These are phyloP conservation scores for Yamagishiella unicocca DNA, from an alignment of 139 green algal species.

Conservation along the genomic window DNA sequence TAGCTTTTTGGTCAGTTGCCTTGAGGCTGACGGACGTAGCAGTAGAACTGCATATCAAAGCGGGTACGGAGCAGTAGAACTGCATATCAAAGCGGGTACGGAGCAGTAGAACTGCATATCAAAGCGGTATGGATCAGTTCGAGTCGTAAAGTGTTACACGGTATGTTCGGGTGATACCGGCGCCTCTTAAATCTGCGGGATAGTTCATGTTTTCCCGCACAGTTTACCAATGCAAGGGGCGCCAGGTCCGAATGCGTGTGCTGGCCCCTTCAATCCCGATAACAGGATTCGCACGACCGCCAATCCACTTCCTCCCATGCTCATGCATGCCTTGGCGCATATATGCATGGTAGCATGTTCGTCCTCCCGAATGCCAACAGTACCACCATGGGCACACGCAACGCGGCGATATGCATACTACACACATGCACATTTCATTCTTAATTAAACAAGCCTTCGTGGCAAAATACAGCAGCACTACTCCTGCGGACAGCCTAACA, in stretches of 20 bases:
- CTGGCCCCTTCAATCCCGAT: not conserved
- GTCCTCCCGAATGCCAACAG: not conserved
- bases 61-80: too few species aligned
- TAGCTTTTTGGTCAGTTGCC: too few species aligned
- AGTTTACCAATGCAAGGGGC: too few species aligned
- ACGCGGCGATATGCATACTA: not conserved
- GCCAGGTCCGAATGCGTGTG: constrained; percentile 1
- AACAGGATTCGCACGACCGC: not conserved
- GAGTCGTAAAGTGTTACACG: not conserved
- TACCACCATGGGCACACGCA: not conserved
- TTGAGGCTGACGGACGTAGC: too few species aligned
- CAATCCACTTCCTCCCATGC: too few species aligned
- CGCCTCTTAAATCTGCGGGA: too few species aligned
- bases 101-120: too few species aligned
- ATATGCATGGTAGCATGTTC: constrained; percentile 21
- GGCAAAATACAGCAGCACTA: not conserved
- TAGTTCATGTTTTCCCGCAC: too few species aligned
- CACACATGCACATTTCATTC: not conserved
- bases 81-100: too few species aligned
- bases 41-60: too few species aligned
- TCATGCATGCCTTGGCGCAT: not conserved
- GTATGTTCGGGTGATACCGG: not conserved
- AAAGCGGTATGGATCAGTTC: too few species aligned
- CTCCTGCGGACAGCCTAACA: not conserved
- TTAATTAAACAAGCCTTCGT: constrained; percentile 20